Evolutionary conservation across 176 grass and related monocot genomes (phyloP).

Genomic region (Hsuehochloa calcarea): DNA sequence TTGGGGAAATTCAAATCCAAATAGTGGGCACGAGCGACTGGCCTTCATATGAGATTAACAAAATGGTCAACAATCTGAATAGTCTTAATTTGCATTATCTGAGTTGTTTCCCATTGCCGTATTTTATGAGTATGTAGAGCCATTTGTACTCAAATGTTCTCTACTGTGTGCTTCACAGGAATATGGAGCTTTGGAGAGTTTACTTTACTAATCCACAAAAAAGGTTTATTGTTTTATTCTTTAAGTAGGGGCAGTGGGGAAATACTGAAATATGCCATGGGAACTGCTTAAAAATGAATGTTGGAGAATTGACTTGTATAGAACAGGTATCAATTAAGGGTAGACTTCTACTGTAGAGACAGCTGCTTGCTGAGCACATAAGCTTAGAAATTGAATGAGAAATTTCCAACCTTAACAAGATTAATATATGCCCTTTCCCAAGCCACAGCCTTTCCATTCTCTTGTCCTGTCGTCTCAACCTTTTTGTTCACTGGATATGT

Average conservation of each 20-base stretch:
- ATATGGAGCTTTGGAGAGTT: constrained; percentile 23
- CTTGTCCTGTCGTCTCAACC: constrained; percentile 63
- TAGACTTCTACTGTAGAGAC: not conserved
- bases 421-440: constrained; percentile 93
- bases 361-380: constrained; percentile 3
- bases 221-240: not conserved
- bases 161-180: constrained; percentile 7
- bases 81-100: constrained; percentile 8
- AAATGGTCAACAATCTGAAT: not conserved
- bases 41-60: too few species aligned
- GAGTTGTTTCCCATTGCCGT: not conserved
- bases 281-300: constrained; percentile 7
- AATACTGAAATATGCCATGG: constrained; percentile 5
- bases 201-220: constrained; percentile 13
- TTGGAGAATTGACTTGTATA: not conserved
- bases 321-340: not conserved
- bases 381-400: constrained; percentile 29
- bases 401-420: constrained; percentile 69
- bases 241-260: not conserved
- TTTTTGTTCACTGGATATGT: constrained; percentile 99
- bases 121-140: constrained; percentile 22
- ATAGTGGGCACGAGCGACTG: too few species aligned
- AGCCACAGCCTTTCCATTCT: constrained; percentile 73
- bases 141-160: constrained; percentile 18
- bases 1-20: too few species aligned